These are phyloP conservation scores for Psidium friedrichsthalianum DNA, from an alignment of 345 rosid species.

Conservation along the genomic window DNA sequence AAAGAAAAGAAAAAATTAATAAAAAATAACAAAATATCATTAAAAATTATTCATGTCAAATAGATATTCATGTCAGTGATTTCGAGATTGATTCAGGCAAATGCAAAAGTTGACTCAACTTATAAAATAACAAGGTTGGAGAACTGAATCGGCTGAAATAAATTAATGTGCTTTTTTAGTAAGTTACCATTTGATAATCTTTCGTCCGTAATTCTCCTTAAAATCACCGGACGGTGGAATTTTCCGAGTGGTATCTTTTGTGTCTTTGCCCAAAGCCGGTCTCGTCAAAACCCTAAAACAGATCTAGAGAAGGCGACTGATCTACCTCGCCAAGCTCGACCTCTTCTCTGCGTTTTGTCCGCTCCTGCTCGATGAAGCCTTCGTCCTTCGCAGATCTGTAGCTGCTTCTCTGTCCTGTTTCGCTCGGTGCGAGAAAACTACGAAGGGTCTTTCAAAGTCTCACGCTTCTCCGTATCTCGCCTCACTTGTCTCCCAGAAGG, in stretches of 20 bases:
- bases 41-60: too few relatives aligned
- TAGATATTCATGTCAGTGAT: too few relatives aligned
- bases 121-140: too few relatives aligned
- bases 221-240: background rate
- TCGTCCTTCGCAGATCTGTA: background rate
- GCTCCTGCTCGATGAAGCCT: background rate
- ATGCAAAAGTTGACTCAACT: too few relatives aligned
- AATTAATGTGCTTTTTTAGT: too few relatives aligned
- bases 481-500: background rate
- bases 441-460: background rate
- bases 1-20: too few relatives aligned
- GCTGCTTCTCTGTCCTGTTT: background rate
- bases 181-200: background rate
- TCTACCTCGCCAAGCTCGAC: background rate
- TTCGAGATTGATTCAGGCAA: too few relatives aligned
- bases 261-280: background rate
- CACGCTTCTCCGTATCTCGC: background rate
- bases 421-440: background rate
- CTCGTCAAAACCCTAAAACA: slow-evolving; percentile 17
- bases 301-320: background rate
- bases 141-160: too few relatives aligned
- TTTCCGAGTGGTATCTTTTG: background rate
- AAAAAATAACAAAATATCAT: too few relatives aligned
- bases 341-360: background rate
- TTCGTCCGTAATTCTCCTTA: background rate